Conservation (phyloP, 306 rosid genomes). For the Prunus salicina region DNA sequence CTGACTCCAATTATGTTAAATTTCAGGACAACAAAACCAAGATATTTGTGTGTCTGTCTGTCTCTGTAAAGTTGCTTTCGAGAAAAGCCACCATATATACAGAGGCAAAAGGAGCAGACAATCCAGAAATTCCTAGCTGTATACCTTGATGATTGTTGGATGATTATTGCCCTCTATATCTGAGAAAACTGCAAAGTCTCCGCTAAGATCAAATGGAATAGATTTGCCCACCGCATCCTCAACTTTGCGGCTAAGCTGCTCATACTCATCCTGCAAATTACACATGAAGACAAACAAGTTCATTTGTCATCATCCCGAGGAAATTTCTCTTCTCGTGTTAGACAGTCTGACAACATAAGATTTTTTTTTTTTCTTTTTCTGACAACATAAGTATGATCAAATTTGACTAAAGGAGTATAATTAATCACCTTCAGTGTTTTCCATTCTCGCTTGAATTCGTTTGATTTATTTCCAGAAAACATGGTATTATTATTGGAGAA, state of each 20-base stretch:
- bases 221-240: slow-evolving; percentile 25
- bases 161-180: slow-evolving; percentile 33
- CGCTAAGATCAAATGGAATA: not conserved
- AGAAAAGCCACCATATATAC: not conserved
- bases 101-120: not conserved
- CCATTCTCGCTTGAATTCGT: slow-evolving; percentile 23
- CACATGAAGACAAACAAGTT: not conserved
- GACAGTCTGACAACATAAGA: no score
- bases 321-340: not conserved
- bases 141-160: slow-evolving; percentile 60
- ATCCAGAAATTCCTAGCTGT: not conserved
- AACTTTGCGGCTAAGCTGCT: slow-evolving; percentile 32
- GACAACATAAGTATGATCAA: not conserved
- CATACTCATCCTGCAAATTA: slow-evolving; percentile 51
- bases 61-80: not conserved
- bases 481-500: slow-evolving; percentile 13
- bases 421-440: slow-evolving; percentile 40
- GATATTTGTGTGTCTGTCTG: no score
- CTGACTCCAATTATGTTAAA: no score
- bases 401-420: no score
- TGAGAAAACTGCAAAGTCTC: slow-evolving; percentile 41
- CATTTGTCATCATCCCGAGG: not conserved
- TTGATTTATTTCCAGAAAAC: not conserved
- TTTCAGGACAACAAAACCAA: no score
- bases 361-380: no score